Evolutionary conservation across 2,329 filamentous ascomycete species (phyloP), one percentile per base, ranked within the genome.

Genomic region (Arthroderma sp.): DNA sequence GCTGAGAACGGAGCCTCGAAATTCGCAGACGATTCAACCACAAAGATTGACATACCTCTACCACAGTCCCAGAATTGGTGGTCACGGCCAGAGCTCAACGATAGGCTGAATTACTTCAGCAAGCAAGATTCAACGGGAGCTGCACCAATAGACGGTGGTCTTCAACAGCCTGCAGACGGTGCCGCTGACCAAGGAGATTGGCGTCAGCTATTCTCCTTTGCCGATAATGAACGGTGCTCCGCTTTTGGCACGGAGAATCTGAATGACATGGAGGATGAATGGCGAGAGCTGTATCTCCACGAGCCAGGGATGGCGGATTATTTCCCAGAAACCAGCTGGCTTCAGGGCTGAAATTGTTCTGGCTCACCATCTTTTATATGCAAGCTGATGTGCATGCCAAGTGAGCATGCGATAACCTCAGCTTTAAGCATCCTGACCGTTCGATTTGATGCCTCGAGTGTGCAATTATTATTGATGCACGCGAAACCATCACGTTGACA

Each of bases 221-320:
- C 57, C 3, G 63, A 64, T 46, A 49, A 59, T 10, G 63, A 64
- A 9, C 57, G 63, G 28, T 57, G 61, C 3, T 55, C 58, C 4
- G 60, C 62, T 2, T 59, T 64, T 49, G 54, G 58, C 4, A 54
- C 62, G 38, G 64, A 66, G 40, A 60, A 61, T 15, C 50, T 66
- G 3, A 58, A 61, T 4, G 62, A 66, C 40, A 54, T 66, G 45
- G 63, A 66, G 50, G 61, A 66, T 36, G 64, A 67, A 51, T 67
- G 64, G 64, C 59, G 64, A n/a, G 63, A 66, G 47, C 60, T 67
- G 6, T 67, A 67, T 44, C 62, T 63, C 57, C 62, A 66, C 47
- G 64, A 67, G 44, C 61, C 62, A 1, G 62, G 61, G 2, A 61
- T 67, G 60, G 57, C 62, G 10, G 64, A 66, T 51, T 55, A 66